Conservation (phyloP, 1,284 basidiomycete species). For the Cryptococcus sp. region DNA sequence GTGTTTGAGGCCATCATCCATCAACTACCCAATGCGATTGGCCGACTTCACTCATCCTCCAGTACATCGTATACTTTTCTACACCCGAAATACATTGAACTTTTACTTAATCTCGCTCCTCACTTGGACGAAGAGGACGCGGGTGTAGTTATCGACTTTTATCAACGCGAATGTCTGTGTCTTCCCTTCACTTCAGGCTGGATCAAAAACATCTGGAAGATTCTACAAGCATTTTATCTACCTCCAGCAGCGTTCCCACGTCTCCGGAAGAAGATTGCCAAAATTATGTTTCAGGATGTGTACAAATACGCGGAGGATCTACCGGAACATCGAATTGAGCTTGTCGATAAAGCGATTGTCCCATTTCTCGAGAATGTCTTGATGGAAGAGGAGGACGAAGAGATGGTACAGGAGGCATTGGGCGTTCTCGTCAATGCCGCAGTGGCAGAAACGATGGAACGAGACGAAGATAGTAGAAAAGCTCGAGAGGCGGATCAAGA, state of each 20-base stretch:
- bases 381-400: conserved; percentile 39
- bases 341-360: conserved; percentile 47
- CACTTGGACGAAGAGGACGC: conserved; percentile 47
- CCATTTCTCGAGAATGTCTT: conserved; percentile 48
- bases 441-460: conserved; percentile 46
- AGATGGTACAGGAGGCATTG: conserved; percentile 38
- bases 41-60: conserved; percentile 30
- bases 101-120: conserved; percentile 44
- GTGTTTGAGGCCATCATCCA: conserved; percentile 27
- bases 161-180: conserved; percentile 48
- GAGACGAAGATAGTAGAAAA: conserved; percentile 37
- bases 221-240: conserved; percentile 47
- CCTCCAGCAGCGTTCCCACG: conserved; percentile 20
- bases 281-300: conserved; percentile 46
- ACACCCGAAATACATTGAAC: conserved; percentile 42
- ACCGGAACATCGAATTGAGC: conserved; percentile 37
- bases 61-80: conserved; percentile 23
- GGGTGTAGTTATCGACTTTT: conserved; percentile 48
- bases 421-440: conserved; percentile 43
- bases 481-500: conserved; percentile 32
- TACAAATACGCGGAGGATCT: conserved; percentile 48
- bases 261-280: conserved; percentile 35
- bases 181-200: conserved; percentile 50
- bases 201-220: conserved; percentile 49
- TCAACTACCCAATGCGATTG: conserved; percentile 36